Conservation (phyloP, 441 rosid species). For the Omphalea diandra region DNA sequence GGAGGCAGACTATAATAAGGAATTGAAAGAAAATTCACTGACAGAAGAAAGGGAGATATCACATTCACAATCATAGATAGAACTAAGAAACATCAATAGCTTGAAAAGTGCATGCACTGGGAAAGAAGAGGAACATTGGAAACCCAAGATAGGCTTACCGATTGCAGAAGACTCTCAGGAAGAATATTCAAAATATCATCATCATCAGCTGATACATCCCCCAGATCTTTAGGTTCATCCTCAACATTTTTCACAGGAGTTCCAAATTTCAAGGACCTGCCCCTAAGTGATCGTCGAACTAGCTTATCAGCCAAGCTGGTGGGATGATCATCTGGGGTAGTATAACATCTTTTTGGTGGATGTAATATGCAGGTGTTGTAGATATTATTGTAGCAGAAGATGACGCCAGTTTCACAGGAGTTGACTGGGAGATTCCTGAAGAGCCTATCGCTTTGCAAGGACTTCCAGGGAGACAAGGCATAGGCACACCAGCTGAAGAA, state of each 20-base stretch:
- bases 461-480: constrained; percentile 34
- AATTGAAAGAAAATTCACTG: too few species aligned
- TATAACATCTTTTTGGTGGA: constrained; percentile 52
- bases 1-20: too few species aligned
- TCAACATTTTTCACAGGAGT: constrained; percentile 35
- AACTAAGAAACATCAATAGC: not conserved
- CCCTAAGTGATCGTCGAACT: constrained; percentile 55
- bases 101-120: constrained; percentile 1
- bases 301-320: constrained; percentile 43
- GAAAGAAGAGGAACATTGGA: not conserved
- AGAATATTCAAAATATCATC: constrained; percentile 55
- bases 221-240: constrained; percentile 29
- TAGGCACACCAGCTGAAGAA: constrained; percentile 23
- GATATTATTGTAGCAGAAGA: constrained; percentile 48
- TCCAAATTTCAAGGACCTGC: constrained; percentile 67
- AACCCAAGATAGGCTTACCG: constrained; percentile 45
- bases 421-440: constrained; percentile 33
- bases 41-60: not conserved
- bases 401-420: constrained; percentile 57
- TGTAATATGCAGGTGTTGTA: constrained; percentile 39
- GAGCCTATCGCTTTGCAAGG: constrained; percentile 37
- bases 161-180: constrained; percentile 54
- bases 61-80: not conserved
- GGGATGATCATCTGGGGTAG: constrained; percentile 50
- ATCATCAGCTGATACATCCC: constrained; percentile 28